Base-by-base conservation (phyloP, 345 rosid genomes). In the Pseudoturritis turrita region DNA sequence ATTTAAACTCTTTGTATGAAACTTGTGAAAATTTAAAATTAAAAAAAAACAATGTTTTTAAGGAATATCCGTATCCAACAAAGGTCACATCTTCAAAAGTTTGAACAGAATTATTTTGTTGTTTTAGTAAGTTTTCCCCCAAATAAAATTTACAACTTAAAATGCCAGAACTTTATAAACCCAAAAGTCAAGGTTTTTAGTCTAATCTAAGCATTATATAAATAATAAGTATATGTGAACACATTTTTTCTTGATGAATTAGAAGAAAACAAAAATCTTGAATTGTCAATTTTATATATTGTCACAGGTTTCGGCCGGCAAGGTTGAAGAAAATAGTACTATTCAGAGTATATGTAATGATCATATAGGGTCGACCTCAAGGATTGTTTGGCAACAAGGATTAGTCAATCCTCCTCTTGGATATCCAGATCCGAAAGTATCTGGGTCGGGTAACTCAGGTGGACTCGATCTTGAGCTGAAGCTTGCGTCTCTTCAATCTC, bases 401-500 rank as follows among this genome's bases (percentile, higher is more conserved):
- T 61, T 70, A 53, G 9, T 26, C 26, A 43, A 19, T 35, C 51
- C 70, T 26, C 26, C 18, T 33, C 51, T 35, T 25, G 21, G 36
- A 44, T 52, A 61, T 61, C n/a, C 33, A 14, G 51, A 54, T 26
- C 70, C 65, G 7, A 50, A 35, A 9, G 22, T 50, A 45, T 31
- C 65, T 44, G 70, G 31, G 70, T 36, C 74, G 65, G 59, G 37
- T 62, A 61, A 53, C 25, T 44, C 55, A 14, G 57, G 65, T 52
- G 79, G 65, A 53, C 65, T 62, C 43, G 79, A 75, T 68, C 79
- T 75, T 68, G 79, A 75, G 23, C 59, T 75, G 36, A 75, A 68
- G 74, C 74, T 75, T 62, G 65, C 70, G 21, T 68, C 70, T 12
- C 67, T 62, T 68, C 74, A 68, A 22, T 43, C 79, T 68, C 28